Conservation (phyloP, 169 alveolate genomes). For the Eimeria necatrix region DNA sequence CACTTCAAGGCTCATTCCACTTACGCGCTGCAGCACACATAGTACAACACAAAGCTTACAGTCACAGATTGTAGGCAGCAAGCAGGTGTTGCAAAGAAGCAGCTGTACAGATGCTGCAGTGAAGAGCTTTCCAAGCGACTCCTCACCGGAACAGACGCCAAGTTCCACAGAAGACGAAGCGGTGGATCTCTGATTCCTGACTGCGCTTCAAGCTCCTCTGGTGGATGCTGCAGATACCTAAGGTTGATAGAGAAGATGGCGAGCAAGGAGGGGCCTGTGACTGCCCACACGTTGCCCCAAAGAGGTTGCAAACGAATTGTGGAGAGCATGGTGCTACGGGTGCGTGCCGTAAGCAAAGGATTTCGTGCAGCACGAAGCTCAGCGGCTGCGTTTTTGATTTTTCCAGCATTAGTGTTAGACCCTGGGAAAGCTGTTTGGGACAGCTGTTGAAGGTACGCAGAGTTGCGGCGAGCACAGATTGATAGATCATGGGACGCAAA, state of each 20-base stretch:
- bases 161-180: slow-evolving; percentile 58
- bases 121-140: no score
- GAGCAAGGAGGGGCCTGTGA: slow-evolving; percentile 30
- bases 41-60: neutral
- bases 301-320: slow-evolving; percentile 57
- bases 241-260: slow-evolving; percentile 44
- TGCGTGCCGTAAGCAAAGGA: slow-evolving; percentile 2
- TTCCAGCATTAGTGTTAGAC: neutral
- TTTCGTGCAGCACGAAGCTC: neutral
- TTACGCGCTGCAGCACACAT: slow-evolving; percentile 34
- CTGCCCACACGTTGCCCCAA: slow-evolving; percentile 58
- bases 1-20: slow-evolving; percentile 20
- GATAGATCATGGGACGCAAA: slow-evolving; percentile 23
- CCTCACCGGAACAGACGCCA: slow-evolving; percentile 45
- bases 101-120: no score
- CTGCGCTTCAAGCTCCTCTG: neutral
- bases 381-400: neutral
- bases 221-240: slow-evolving; percentile 52
- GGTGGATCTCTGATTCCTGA: neutral
- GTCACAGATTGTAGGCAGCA: neutral
- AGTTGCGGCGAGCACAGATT: slow-evolving; percentile 16
- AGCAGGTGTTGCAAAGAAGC: neutral
- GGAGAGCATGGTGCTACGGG: slow-evolving; percentile 61
- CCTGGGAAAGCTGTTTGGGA: neutral
- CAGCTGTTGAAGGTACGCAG: slow-evolving; percentile 14